Conservation (phyloP, 2,329 filamentous ascomycete species). For the Paecilomyces dactylethromorphus region DNA sequence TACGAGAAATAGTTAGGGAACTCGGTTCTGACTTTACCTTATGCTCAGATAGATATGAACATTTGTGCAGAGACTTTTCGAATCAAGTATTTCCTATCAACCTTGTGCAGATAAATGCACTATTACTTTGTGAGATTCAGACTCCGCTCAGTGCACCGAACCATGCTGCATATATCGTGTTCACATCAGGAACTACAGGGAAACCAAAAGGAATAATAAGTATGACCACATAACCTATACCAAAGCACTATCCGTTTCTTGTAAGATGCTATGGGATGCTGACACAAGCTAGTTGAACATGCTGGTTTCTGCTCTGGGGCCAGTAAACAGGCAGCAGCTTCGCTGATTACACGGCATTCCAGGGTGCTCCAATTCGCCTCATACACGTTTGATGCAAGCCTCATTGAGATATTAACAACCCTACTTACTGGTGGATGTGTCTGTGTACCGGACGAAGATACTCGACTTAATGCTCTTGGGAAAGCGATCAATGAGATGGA, state of each 20-base stretch:
- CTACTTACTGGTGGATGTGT: constrained; percentile 37
- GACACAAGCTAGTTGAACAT: constrained; percentile 43
- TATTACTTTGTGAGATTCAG: background rate
- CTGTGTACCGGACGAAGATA: constrained; percentile 37
- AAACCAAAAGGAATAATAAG: constrained; percentile 48
- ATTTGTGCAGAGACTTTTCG: constrained; percentile 1
- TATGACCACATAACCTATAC: background rate
- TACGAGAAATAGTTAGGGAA: constrained; percentile 7
- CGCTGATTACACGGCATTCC: constrained; percentile 37
- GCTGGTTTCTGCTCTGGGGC: constrained; percentile 46
- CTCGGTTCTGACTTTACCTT: constrained; percentile 3
- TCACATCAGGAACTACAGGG: constrained; percentile 46
- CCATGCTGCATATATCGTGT: constrained; percentile 42
- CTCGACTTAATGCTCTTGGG: constrained; percentile 38
- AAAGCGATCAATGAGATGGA: constrained; percentile 26
- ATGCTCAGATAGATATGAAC: constrained; percentile 2
- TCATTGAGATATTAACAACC: constrained; percentile 28
- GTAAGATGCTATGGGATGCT: background rate
- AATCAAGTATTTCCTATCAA: constrained; percentile 3
- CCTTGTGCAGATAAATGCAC: background rate
- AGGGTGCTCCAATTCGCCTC: constrained; percentile 35
- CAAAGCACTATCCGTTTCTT: background rate
- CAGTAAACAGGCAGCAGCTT: constrained; percentile 38
- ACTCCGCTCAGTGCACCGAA: background rate
- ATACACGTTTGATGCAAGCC: constrained; percentile 39